Evolutionary conservation across 768 basidiomycete species (phyloP), one percentile per base, ranked within the genome.

Genomic region (Psilocybe sp.): DNA sequence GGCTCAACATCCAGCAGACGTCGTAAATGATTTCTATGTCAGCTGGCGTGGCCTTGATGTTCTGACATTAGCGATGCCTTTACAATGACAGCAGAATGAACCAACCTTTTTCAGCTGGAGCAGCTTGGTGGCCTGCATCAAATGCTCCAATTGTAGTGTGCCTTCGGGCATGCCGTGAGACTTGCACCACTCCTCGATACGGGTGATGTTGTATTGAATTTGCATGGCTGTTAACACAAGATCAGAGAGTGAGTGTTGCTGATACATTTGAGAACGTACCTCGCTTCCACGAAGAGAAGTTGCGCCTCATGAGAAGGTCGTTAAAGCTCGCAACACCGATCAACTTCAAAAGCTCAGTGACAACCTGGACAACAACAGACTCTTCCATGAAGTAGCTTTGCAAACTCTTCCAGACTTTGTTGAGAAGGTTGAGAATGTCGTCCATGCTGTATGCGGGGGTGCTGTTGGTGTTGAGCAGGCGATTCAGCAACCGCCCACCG

Each of bases 111-210:
- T 99, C 62, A 99, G 74, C 68, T 99, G 97, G 19, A 99, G 76
- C 47, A 99, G 72, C 71, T 99, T 98, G 61, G 97, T 98, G 48
- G 97, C 97, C 75, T 99, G 97, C 93, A 98, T 97, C 71, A 99
- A 79, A 71, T 98, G 95, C 70, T 99, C 97, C 48, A 99, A 77
- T 67, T 98, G 97, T 23, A 99, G 77, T 14, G 92, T 92, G 8
- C 97, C 97, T 66, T 99, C 97, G 1, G 96, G 97, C 93, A 99
- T 98, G 64, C 97, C 93, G 63, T 98, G 97, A 19, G 97, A 95
- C 72, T 99, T 98, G 77, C 97, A 99, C 97, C 97, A 98, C 70
- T 98, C 95, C 62, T 95, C 92, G 61, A 95, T 89, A 20, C 90
- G 84, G 28, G 95, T 98, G 64, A 98, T 97, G 64, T 98, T 98